These are phyloP conservation scores for Chlamydomonas eustigma DNA, from an alignment of 139 green algal species.

Conservation along the genomic window DNA sequence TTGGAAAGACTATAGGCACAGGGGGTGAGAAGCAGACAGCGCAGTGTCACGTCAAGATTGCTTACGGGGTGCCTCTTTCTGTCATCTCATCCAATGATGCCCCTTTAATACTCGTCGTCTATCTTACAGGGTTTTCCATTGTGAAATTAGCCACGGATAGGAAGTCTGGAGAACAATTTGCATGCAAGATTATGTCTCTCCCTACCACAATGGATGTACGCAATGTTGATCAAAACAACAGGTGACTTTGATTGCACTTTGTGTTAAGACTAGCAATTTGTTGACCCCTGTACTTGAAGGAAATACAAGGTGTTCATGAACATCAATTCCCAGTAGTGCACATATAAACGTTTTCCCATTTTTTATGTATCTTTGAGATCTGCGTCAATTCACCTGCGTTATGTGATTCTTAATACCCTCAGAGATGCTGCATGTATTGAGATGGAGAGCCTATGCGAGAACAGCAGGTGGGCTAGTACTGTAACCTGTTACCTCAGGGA, in stretches of 20 bases:
- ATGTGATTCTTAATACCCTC: too few species aligned
- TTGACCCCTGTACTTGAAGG: neutral
- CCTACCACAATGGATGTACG: constrained; percentile 22
- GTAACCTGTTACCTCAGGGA: too few species aligned
- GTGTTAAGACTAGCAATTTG: neutral
- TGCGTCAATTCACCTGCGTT: too few species aligned
- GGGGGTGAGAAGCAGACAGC: constrained; percentile 8
- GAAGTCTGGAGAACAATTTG: constrained; percentile 58
- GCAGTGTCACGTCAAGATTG: neutral
- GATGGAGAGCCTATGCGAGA: too few species aligned
- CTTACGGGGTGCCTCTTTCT: neutral
- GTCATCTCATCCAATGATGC: constrained; percentile 1
- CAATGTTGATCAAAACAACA: neutral
- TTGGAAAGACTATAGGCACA: constrained; percentile 5
- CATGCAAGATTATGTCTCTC: constrained; percentile 87
- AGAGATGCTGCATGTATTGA: too few species aligned
- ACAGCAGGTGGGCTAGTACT: too few species aligned
- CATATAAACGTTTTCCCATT: neutral
- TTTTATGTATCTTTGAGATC: neutral
- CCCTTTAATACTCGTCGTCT: neutral
- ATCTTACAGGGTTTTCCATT: constrained; percentile 67
- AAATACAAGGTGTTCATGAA: too few species aligned
- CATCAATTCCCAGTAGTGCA: too few species aligned
- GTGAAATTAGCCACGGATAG: constrained; percentile 74
- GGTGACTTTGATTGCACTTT: neutral